Percentiles rank a stretch among this genome's conserved stretches.
phyloP scores from a whole-genome alignment of 306 rosid genomes.

The Acacia confusa region DNA sequence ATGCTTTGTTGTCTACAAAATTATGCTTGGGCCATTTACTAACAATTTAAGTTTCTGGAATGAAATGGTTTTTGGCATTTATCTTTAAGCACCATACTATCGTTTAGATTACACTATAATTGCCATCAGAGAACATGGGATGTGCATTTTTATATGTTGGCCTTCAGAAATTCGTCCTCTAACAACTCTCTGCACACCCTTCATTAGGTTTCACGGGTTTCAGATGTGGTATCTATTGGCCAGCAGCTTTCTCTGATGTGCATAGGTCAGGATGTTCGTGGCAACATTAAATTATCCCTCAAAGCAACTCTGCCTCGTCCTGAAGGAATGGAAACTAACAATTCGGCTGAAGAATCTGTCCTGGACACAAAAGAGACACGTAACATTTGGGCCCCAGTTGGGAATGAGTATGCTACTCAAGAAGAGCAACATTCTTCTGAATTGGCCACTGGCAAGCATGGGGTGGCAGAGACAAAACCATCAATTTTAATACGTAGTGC shows the following conservation, averaged over 20 bases:
- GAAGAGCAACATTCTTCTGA: slow-evolving; percentile 45
- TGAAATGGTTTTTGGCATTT: background rate
- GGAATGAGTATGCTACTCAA: slow-evolving; percentile 29
- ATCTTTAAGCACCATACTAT: background rate
- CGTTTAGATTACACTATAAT: background rate
- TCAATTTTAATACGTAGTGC: slow-evolving; percentile 80
- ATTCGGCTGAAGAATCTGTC: slow-evolving; percentile 39
- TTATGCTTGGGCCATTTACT: background rate
- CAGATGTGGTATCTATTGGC: slow-evolving; percentile 81
- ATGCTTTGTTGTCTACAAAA: background rate
- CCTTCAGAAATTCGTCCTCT: background rate
- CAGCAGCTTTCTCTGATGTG: slow-evolving; percentile 81
- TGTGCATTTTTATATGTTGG: background rate
- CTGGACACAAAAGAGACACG: slow-evolving; percentile 48
- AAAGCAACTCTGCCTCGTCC: slow-evolving; percentile 59
- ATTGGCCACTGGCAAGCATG: slow-evolving; percentile 35
- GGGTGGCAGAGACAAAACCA: slow-evolving; percentile 43
- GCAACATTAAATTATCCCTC: slow-evolving; percentile 89
- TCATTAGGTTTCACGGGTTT: slow-evolving; percentile 69
- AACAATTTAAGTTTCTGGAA: background rate
- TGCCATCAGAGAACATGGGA: slow-evolving; percentile 3
- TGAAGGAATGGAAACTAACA: slow-evolving; percentile 30
- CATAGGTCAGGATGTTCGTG: slow-evolving; percentile 92
- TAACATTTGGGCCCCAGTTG: slow-evolving; percentile 49
- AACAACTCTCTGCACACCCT: slow-evolving; percentile 22